Evolutionary conservation across 2,329 filamentous ascomycete species (phyloP), one percentile per base, ranked within the genome.

Genomic region (Cryphonectria radicalis): DNA sequence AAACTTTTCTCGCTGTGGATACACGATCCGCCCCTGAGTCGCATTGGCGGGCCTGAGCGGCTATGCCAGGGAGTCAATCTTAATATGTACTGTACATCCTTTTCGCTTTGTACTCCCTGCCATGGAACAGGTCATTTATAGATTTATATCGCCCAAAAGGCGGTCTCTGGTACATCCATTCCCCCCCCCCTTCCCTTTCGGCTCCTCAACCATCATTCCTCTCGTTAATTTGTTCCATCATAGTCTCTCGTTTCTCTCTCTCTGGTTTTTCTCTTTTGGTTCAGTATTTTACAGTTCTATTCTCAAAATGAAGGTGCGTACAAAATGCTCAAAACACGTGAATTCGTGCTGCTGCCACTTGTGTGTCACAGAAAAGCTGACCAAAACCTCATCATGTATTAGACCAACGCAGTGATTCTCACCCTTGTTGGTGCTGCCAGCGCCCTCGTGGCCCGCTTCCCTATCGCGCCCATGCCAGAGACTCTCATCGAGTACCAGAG

Each of bases 401-500:
- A 73, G 71, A 71, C 66, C 69, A 68, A 69, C n/a, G 59, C 71
- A 25, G 68, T 73, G 37, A 14, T 71, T 37, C 22, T 73, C 63
- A 28, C 71, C 63, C n/a, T 73, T 37, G 55, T 67, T 59, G 66
- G 71, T 62, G 69, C 71, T n/a, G 69, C 69, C 71, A 73, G 68
- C 69, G 71, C 71, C 66, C 66, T 69, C 50, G 71, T 68, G 60
- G 71, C 55, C 25, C 71, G 71, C 43, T 25, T 25, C 17, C 63
- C 60, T 4, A 32, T 63, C 4, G 69, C 28, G 19, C 60, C 68
- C 4, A 57, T 32, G 19, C 60, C 68, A 25, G 60, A 66, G 60
- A 66, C 63, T 46, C 69, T 73, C 62, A 73, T 73, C 66, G 46
- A 70, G 62, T 73, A 73, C 63, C 68, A 70, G 66, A 69, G 69